A percentile compares a stretch with the other conserved stretches of the same genome.
phyloP scores from a whole-genome alignment of 495 filamentous ascomycete species.

The Bacidia rubella region DNA sequence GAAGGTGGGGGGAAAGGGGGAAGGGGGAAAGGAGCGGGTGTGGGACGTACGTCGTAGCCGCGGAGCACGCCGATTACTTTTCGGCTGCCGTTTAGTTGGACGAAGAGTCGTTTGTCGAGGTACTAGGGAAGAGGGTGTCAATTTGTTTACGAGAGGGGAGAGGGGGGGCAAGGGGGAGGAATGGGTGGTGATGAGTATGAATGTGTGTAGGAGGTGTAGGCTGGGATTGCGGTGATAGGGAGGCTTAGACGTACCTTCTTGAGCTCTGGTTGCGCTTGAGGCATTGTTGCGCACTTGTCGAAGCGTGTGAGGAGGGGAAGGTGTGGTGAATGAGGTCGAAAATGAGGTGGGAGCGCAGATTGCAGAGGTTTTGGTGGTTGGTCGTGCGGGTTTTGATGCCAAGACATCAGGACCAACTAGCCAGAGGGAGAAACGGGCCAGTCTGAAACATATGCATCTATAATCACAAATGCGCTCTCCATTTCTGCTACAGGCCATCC shows the following conservation, averaged over 20 bases:
- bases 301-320: neutral
- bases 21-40: neutral
- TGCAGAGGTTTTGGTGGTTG: too few relatives aligned
- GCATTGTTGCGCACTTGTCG: constrained; percentile 41
- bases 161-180: neutral
- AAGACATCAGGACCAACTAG: too few relatives aligned
- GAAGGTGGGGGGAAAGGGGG: too few relatives aligned
- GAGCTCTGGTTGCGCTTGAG: constrained; percentile 95
- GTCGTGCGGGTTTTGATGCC: too few relatives aligned
- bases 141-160: neutral
- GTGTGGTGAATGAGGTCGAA: neutral
- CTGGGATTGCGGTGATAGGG: neutral
- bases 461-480: too few relatives aligned
- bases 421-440: too few relatives aligned
- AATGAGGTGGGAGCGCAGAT: too few relatives aligned
- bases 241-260: constrained; percentile 60
- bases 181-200: neutral
- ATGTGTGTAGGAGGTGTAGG: neutral
- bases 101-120: constrained; percentile 96
- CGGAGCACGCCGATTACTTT: constrained; percentile 90
- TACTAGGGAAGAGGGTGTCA: constrained; percentile 68
- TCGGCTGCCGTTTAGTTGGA: constrained; percentile 92
- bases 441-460: too few relatives aligned
- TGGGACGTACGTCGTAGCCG: constrained; percentile 78
- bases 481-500: too few relatives aligned